phyloP scores from a whole-genome alignment of 441 rosid genomes.

The Eutrema salsugineum region DNA sequence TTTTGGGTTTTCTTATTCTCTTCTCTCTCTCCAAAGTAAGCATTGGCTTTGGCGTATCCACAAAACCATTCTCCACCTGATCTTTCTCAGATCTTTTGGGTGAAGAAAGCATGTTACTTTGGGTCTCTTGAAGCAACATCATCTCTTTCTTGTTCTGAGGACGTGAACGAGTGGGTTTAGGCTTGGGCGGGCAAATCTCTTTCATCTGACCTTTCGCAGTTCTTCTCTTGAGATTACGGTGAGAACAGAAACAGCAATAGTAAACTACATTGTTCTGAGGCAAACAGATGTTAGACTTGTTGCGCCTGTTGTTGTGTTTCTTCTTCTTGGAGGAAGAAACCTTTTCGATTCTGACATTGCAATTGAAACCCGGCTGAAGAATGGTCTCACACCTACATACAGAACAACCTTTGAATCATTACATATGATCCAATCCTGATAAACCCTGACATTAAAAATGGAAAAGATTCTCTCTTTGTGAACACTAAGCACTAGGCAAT shows the following conservation, averaged over 20 bases:
- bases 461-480: neutral
- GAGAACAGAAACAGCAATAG: constrained; percentile 62
- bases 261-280: constrained; percentile 61
- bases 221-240: constrained; percentile 61
- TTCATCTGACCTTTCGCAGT: constrained; percentile 61
- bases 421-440: neutral
- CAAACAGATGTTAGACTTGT: constrained; percentile 13
- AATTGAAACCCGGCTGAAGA: constrained; percentile 77
- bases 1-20: constrained; percentile 22
- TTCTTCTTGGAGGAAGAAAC: constrained; percentile 27
- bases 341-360: constrained; percentile 67
- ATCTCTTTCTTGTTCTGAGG: constrained; percentile 23
- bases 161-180: constrained; percentile 22
- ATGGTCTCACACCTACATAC: constrained; percentile 63
- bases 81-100: constrained; percentile 21
- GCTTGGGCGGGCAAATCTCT: constrained; percentile 55
- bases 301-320: constrained; percentile 16
- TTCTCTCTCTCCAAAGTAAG: constrained; percentile 27
- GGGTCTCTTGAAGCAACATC: neutral
- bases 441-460: neutral
- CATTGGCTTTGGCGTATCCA: constrained; percentile 29
- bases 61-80: constrained; percentile 10
- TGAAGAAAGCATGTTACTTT: constrained; percentile 1
- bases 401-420: neutral
- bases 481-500: neutral